phyloP scores from a whole-genome alignment of 2,329 filamentous ascomycete species.

The Xylaria sp. region DNA sequence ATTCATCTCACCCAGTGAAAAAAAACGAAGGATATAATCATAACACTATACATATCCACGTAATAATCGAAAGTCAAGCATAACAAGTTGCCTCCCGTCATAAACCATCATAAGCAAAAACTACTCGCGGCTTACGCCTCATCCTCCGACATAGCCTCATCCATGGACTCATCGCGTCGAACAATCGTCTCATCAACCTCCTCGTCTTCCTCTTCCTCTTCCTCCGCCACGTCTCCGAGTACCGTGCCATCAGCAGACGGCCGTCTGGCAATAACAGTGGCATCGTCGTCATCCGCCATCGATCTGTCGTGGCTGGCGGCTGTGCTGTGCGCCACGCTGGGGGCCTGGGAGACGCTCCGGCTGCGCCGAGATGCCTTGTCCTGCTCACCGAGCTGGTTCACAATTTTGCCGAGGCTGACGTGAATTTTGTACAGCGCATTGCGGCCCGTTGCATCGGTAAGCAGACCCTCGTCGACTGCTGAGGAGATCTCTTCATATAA shows the following conservation, averaged over 20 bases:
- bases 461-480: constrained; percentile 57
- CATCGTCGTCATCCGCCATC: constrained; percentile 11
- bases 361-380: constrained; percentile 19
- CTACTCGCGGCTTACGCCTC: constrained; percentile 8
- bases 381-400: constrained; percentile 49
- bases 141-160: constrained; percentile 18
- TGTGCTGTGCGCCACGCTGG: constrained; percentile 4
- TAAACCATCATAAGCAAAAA: neutral
- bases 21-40: too few species aligned
- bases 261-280: constrained; percentile 2
- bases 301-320: constrained; percentile 10
- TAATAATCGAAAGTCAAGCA: neutral
- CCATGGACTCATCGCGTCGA: constrained; percentile 8
- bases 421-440: constrained; percentile 66
- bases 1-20: too few species aligned
- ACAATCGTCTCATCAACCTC: constrained; percentile 16
- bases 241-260: constrained; percentile 4
- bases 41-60: too few species aligned
- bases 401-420: constrained; percentile 61
- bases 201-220: constrained; percentile 11
- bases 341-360: constrained; percentile 17
- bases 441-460: constrained; percentile 55
- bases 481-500: constrained; percentile 54
- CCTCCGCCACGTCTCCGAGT: constrained; percentile 19
- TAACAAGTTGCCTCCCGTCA: neutral